Evolutionary conservation across 2,329 filamentous ascomycete genomes (phyloP).

Genomic region (Ophiostoma sp.): DNA sequence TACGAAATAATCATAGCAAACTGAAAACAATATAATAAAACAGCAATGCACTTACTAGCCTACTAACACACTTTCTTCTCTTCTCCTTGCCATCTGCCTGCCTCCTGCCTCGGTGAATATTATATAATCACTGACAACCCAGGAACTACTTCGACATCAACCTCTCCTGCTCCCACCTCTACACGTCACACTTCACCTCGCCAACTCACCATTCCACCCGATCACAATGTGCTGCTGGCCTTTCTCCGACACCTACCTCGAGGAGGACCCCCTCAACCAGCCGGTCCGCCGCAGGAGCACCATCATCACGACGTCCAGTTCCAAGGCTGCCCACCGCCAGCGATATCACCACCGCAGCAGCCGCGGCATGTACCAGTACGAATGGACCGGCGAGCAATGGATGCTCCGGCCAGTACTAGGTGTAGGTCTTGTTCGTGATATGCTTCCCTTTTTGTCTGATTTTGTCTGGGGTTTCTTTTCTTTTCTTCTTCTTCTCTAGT

Average conservation of each 20-base stretch:
- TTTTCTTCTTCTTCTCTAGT: background rate
- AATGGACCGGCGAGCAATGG: conserved; percentile 39
- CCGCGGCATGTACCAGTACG: conserved; percentile 34
- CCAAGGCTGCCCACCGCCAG: background rate
- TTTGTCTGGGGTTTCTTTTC: background rate
- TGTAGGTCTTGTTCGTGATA: conserved; percentile 27
- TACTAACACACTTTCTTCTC: too few species aligned
- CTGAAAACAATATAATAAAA: too few species aligned
- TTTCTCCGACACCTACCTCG: conserved; percentile 27
- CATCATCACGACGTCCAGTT: conserved; percentile 27
- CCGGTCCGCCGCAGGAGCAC: background rate
- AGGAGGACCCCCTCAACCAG: conserved; percentile 32
- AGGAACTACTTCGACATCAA: too few species aligned
- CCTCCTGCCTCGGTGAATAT: too few species aligned
- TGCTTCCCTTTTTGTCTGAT: background rate
- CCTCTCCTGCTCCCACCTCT: background rate
- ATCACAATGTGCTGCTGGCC: conserved; percentile 49
- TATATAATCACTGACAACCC: too few species aligned
- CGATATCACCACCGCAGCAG: conserved; percentile 5
- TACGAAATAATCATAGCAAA: too few species aligned
- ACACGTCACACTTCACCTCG: background rate
- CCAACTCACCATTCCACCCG: background rate
- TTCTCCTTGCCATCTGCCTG: too few species aligned
- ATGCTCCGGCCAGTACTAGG: conserved; percentile 36
- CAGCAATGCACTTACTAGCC: too few species aligned